A percentile compares a stretch with the other conserved stretches of the same genome.
Evolutionary conservation across 306 rosid genomes (phyloP).

Genomic region (Lathyrus tuberosus): DNA sequence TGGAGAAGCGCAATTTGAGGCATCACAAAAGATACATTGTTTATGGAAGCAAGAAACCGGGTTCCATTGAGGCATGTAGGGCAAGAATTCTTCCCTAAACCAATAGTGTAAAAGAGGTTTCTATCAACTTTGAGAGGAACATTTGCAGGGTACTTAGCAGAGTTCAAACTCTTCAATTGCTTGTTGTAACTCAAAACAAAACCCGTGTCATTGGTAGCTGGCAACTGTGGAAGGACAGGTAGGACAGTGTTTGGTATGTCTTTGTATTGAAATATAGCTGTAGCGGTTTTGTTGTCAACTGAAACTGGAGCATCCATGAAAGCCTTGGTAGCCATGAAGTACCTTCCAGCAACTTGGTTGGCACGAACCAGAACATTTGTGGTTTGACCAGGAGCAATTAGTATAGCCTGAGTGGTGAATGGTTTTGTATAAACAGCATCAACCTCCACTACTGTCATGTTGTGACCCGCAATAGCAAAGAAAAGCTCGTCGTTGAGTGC

Average conservation of each 20-base stretch:
- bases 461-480: conserved; percentile 75
- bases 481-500: conserved; percentile 70
- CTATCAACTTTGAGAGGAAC: conserved; percentile 76
- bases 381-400: conserved; percentile 86
- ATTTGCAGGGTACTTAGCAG: conserved; percentile 65
- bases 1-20: conserved; percentile 76
- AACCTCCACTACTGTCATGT: conserved; percentile 80
- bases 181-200: conserved; percentile 60
- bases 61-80: conserved; percentile 73
- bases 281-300: conserved; percentile 72
- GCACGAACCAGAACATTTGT: conserved; percentile 72
- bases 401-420: conserved; percentile 63
- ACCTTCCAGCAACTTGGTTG: conserved; percentile 59
- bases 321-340: conserved; percentile 68
- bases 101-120: conserved; percentile 68
- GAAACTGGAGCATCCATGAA: conserved; percentile 73
- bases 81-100: conserved; percentile 66
- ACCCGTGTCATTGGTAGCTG: conserved; percentile 55
- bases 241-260: conserved; percentile 64
- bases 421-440: conserved; percentile 88
- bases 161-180: conserved; percentile 62
- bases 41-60: conserved; percentile 68
- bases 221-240: conserved; percentile 52
- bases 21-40: conserved; percentile 79
- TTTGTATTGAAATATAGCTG: conserved; percentile 76